Percentiles rank a stretch among this genome's conserved stretches.
Conservation (phyloP, 2,329 filamentous ascomycete species). For the Sporothrix dimorphospora region DNA sequence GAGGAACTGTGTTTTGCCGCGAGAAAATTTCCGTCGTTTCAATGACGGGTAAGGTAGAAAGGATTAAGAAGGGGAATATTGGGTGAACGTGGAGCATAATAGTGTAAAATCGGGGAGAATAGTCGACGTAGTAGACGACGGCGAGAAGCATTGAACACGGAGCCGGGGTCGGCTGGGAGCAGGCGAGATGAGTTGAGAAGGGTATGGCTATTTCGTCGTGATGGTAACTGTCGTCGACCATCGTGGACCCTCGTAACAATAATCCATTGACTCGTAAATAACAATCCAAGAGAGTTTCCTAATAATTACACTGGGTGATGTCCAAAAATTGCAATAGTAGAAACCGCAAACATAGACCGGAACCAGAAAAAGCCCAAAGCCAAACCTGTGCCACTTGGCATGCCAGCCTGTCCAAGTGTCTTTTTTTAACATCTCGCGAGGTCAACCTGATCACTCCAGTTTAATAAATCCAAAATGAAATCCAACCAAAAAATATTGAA, state of each 20-base stretch:
- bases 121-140: background rate
- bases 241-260: background rate
- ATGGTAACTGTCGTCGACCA: background rate
- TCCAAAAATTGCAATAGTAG: background rate
- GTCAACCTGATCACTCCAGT: background rate
- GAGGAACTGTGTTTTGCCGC: constrained; percentile 2
- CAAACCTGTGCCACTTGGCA: constrained; percentile 20
- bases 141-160: background rate
- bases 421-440: background rate
- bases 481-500: background rate
- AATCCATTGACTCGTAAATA: constrained; percentile 5
- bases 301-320: constrained; percentile 13
- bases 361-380: constrained; percentile 6
- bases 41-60: background rate
- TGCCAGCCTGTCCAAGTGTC: constrained; percentile 11
- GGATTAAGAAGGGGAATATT: background rate
- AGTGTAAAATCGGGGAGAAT: no score
- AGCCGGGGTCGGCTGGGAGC: background rate
- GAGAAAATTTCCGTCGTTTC: background rate
- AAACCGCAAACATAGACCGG: background rate
- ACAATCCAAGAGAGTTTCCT: constrained; percentile 10
- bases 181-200: constrained; percentile 24
- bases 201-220: constrained; percentile 19
- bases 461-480: background rate
- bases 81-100: no score